Conservation (phyloP, 441 rosid genomes). For the Biscutella laevigata region DNA sequence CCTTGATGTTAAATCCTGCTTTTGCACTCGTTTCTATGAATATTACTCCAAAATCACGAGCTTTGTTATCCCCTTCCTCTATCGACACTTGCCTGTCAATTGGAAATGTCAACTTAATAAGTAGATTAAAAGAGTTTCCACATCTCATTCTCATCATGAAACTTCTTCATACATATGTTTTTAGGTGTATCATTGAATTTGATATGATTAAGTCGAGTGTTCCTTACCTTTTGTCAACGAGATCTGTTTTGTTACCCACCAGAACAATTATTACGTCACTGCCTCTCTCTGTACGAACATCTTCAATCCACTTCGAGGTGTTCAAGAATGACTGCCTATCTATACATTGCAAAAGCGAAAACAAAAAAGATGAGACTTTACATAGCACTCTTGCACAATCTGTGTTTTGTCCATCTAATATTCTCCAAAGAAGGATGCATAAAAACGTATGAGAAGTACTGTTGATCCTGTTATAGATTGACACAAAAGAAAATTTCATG, state of each 20-base stretch:
- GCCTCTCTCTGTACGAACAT: constrained; percentile 48
- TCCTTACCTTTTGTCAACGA: constrained; percentile 44
- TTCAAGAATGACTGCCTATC: constrained; percentile 47
- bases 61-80: constrained; percentile 68
- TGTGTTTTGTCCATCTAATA: background rate
- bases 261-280: constrained; percentile 53
- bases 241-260: constrained; percentile 55
- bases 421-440: background rate
- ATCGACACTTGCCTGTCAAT: constrained; percentile 57
- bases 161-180: too few species aligned
- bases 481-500: background rate
- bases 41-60: constrained; percentile 61
- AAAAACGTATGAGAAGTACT: background rate
- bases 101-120: constrained; percentile 2
- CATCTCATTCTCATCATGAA: background rate
- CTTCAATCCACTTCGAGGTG: constrained; percentile 48
- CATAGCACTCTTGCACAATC: background rate
- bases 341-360: background rate
- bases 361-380: background rate
- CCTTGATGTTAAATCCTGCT: constrained; percentile 77
- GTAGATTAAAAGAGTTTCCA: background rate
- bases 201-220: background rate
- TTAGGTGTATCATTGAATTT: background rate
- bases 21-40: constrained; percentile 78
- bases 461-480: background rate